Evolutionary conservation across 495 filamentous ascomycete genomes (phyloP), one percentile per base, ranked within the genome.

Genomic region (Daldinia bambusicola): DNA sequence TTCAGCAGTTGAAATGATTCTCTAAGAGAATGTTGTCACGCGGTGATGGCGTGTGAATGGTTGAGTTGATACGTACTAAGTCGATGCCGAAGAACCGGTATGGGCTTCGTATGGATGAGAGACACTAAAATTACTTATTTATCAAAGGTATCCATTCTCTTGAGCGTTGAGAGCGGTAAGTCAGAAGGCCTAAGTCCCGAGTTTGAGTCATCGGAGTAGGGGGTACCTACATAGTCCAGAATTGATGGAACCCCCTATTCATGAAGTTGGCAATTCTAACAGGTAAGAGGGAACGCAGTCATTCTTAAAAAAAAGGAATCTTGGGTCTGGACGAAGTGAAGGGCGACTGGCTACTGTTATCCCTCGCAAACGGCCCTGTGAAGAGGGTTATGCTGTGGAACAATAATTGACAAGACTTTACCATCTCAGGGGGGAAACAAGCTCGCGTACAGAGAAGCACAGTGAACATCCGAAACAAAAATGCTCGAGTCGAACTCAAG

Each of bases 351-450:
- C 37, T 56, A 10, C 38, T 48, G 14, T 61, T 64, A 63, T 68
- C 63, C 64, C 69, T 61, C 59, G 12, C 10, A n/a, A 26, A 10
- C 8, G 20, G 36, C 60, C 60, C 43, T 68, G 22, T 12, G 8
- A 45, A 61, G 59, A 41, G 60, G 64, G 31, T 34, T 72, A 48
- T 30, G 60, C 34, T 53, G 69, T 72, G 64, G 38, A 65, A 65
- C 64, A 31, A 52, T 0, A 16, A 20, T 43, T 52, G 48, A 34
- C 13, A 58, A 34, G 43, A 22, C 32, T 58, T 37, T n/a, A 61
- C 52, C 50, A 26, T 48, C 38, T 64, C 48, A 68, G 55, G 69
- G 40, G 59, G 48, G 26, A 26, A 61, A 2, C 9, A 16, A 3
- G 18, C 18, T 48, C 43, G 26, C 31, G 10, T 53, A 13, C 45